Conservation (phyloP, 257 asterid genomes). For the Capsicum rhomboideum region DNA sequence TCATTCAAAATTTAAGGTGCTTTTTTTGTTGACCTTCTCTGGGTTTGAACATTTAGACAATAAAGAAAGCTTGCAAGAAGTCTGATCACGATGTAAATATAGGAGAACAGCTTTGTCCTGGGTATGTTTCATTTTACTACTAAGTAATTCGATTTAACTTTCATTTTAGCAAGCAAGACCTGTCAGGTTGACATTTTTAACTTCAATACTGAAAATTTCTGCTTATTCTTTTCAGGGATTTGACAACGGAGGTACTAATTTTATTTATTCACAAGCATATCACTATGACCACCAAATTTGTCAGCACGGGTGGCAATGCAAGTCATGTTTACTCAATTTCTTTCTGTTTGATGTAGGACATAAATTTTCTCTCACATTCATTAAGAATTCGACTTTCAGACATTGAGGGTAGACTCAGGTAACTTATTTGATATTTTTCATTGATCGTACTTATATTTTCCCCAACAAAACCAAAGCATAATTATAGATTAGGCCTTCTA, state of each 20-base stretch:
- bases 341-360: background rate
- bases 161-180: background rate
- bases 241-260: background rate
- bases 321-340: background rate
- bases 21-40: background rate
- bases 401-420: conserved; percentile 2
- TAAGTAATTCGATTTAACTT: background rate
- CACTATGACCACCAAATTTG: background rate
- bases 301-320: background rate
- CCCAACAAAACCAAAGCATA: background rate
- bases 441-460: background rate
- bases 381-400: conserved; percentile 3
- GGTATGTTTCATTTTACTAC: background rate
- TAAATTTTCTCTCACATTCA: conserved; percentile 1
- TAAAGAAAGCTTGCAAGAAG: conserved; percentile 10
- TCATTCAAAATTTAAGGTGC: background rate
- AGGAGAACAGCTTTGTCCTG: background rate
- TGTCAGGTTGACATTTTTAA: background rate
- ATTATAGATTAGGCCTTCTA: background rate
- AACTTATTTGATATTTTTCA: background rate
- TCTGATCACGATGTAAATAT: conserved; percentile 2
- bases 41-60: background rate
- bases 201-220: background rate
- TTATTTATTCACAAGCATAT: background rate
- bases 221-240: conserved; percentile 1